These are phyloP conservation scores for Neurospora sp. DNA, from an alignment of 495 filamentous ascomycete species.

Conservation along the genomic window DNA sequence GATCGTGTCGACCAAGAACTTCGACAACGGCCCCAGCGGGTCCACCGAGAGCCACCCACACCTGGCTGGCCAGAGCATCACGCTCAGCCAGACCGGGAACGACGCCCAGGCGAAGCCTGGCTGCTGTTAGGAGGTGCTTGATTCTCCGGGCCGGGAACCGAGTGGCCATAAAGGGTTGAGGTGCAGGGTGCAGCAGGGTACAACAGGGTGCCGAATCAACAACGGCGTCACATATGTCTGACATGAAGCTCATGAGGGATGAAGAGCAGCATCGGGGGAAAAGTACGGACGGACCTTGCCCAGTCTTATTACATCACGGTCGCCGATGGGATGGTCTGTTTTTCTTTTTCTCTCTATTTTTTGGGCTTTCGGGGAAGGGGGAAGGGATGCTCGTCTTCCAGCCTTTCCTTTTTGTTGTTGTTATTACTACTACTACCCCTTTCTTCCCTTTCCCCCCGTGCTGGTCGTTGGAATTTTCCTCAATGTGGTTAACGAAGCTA, in stretches of 20 bases:
- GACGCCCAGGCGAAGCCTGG: conserved; percentile 59
- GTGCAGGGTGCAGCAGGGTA: neutral
- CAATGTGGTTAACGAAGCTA: conserved; percentile 9
- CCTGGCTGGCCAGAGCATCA: conserved; percentile 65
- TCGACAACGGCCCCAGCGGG: conserved; percentile 50
- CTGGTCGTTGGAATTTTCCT: conserved; percentile 13
- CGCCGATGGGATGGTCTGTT: conserved; percentile 13
- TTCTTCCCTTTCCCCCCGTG: conserved; percentile 21
- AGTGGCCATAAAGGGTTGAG: conserved; percentile 18
- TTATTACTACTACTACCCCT: conserved; percentile 4
- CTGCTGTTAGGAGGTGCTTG: conserved; percentile 61
- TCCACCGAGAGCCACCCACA: conserved; percentile 63
- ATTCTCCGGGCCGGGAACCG: conserved; percentile 10
- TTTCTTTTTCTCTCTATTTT: conserved; percentile 18
- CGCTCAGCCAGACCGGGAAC: conserved; percentile 66
- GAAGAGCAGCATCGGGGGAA: conserved; percentile 17
- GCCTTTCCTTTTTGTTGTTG: neutral
- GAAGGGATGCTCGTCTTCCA: neutral
- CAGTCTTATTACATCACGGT: conserved; percentile 23
- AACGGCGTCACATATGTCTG: conserved; percentile 38
- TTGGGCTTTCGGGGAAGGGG: conserved; percentile 6
- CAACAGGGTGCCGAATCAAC: conserved; percentile 28
- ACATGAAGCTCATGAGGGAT: conserved; percentile 20
- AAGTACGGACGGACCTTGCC: conserved; percentile 24
- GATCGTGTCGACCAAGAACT: conserved; percentile 95